These are phyloP conservation scores for Mortierella antarctica DNA, from an alignment of 192 early-diverging fungal genomes.

Conservation along the genomic window DNA sequence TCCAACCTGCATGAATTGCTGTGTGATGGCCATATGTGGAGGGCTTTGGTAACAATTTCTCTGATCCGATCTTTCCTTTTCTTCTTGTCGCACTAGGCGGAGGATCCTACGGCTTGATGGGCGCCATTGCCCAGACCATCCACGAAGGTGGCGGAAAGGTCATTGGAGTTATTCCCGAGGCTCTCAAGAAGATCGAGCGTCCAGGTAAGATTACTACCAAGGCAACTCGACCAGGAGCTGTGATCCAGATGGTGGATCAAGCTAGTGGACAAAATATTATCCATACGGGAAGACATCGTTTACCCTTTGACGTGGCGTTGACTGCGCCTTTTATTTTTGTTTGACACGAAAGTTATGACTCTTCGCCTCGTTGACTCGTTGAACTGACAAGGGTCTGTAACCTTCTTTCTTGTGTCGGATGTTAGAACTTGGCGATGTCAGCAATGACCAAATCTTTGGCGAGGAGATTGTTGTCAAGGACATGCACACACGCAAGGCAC, in stretches of 20 bases:
- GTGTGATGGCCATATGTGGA: background rate
- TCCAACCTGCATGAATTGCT: constrained; percentile 11
- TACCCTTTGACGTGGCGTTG: background rate
- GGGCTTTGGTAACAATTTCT: background rate
- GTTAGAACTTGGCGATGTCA: constrained; percentile 14
- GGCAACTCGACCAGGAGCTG: too few species aligned
- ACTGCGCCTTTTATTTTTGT: constrained; percentile 5
- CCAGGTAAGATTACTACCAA: constrained; percentile 26
- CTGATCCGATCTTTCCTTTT: background rate
- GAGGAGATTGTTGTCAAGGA: constrained; percentile 73
- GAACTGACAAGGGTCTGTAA: background rate
- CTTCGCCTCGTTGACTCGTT: too few species aligned
- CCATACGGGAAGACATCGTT: background rate
- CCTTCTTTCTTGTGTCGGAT: background rate
- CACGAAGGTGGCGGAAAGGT: constrained; percentile 69
- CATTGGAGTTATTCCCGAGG: constrained; percentile 80
- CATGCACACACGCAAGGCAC: constrained; percentile 87
- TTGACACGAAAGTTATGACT: background rate
- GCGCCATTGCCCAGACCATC: constrained; percentile 77
- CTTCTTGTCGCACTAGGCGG: constrained; percentile 55
- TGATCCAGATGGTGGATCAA: too few species aligned
- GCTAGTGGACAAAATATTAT: too few species aligned
- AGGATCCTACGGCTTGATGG: constrained; percentile 83
- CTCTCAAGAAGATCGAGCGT: constrained; percentile 60
- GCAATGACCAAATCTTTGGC: constrained; percentile 54